Conservation (phyloP, 331 rosid genomes). For the Rhamnella rubrinervis region DNA sequence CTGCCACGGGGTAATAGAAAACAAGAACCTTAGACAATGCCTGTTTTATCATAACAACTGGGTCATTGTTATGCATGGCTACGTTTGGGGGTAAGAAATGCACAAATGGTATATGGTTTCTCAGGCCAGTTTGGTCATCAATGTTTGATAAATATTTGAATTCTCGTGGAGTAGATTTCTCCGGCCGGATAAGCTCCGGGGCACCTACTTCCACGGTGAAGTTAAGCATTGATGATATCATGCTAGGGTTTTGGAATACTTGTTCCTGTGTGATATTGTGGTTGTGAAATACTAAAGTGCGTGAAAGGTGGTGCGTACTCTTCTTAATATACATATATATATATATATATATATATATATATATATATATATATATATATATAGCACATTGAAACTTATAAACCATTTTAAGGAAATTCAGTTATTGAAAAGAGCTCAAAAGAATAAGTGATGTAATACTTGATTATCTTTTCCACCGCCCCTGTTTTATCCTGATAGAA, state of each 20-base stretch:
- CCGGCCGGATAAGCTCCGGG: slow-evolving; percentile 16
- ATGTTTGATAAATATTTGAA: slow-evolving; percentile 24
- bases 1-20: slow-evolving; percentile 24
- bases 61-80: slow-evolving; percentile 1
- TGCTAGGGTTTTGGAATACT: not conserved
- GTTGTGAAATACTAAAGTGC: not conserved
- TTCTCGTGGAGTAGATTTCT: slow-evolving; percentile 16
- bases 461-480: too few species aligned
- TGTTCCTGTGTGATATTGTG: not conserved
- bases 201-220: slow-evolving; percentile 10
- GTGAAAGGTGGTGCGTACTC: too few species aligned
- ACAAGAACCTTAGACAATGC: slow-evolving; percentile 22
- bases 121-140: slow-evolving; percentile 30
- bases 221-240: slow-evolving; percentile 4
- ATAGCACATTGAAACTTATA: too few species aligned
- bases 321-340: too few species aligned
- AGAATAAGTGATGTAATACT: too few species aligned
- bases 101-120: slow-evolving; percentile 34
- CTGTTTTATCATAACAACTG: slow-evolving; percentile 10
- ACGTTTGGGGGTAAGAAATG: slow-evolving; percentile 17
- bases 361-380: too few species aligned
- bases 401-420: too few species aligned
- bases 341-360: too few species aligned
- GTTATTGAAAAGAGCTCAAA: too few species aligned
- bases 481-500: too few species aligned